Conservation (phyloP, 768 basidiomycete species). For the Boletus sp. region DNA sequence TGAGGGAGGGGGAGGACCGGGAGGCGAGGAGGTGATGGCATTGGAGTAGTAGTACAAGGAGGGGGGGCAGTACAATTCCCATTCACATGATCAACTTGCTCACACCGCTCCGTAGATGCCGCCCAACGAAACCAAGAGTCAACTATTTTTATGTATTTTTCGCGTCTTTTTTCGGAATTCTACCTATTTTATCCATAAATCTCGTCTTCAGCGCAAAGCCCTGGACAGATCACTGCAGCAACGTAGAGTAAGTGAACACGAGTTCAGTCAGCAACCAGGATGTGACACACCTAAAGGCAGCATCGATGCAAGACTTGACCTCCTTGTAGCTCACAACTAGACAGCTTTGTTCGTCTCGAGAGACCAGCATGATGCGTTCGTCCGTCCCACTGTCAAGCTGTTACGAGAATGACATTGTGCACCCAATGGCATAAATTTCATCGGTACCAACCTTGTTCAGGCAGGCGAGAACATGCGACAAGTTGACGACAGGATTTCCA, state of each 20-base stretch:
- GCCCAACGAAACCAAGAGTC: not conserved
- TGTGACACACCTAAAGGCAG: slow-evolving; percentile 68
- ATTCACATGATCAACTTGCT: not conserved
- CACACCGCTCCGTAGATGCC: not conserved
- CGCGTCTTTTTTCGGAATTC: slow-evolving; percentile 63
- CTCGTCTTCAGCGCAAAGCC: slow-evolving; percentile 20
- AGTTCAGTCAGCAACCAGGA: not conserved
- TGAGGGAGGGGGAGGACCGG: slow-evolving; percentile 67
- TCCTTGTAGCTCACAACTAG: slow-evolving; percentile 92
- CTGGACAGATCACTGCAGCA: slow-evolving; percentile 45
- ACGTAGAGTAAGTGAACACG: not conserved
- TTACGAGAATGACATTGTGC: not conserved
- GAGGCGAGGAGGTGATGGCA: slow-evolving; percentile 41
- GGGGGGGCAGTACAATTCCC: not conserved
- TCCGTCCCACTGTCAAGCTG: slow-evolving; percentile 93
- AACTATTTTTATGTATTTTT: slow-evolving; percentile 42
- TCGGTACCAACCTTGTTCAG: slow-evolving; percentile 76
- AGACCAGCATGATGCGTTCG: slow-evolving; percentile 91
- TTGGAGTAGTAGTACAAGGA: slow-evolving; percentile 6
- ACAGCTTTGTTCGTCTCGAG: slow-evolving; percentile 94
- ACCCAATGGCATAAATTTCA: not conserved
- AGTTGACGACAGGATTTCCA: slow-evolving; percentile 84
- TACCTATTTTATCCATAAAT: slow-evolving; percentile 51
- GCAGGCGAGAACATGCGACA: slow-evolving; percentile 87
- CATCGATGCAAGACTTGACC: slow-evolving; percentile 79